Evolutionary conservation across 345 rosid species (phyloP).

Genomic region (Rhizophora mangle): DNA sequence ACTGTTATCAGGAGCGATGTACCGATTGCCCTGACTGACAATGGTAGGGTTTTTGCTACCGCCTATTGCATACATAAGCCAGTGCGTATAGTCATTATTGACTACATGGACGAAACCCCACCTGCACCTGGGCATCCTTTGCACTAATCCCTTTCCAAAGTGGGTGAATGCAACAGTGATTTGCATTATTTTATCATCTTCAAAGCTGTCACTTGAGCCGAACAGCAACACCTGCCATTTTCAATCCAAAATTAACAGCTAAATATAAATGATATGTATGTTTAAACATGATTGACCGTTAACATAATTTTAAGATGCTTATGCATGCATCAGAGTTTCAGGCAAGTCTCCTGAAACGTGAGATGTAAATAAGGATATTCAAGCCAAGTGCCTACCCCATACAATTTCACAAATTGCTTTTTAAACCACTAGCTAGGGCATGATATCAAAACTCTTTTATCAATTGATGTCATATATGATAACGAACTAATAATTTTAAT

Average conservation of each 20-base stretch:
- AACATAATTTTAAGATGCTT: too few species aligned
- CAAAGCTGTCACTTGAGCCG: slow-evolving; percentile 45
- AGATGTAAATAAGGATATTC: too few species aligned
- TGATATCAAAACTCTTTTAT: too few species aligned
- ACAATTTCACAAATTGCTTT: too few species aligned
- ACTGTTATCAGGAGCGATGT: slow-evolving; percentile 53
- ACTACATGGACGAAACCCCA: slow-evolving; percentile 62
- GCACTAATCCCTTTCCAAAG: slow-evolving; percentile 61
- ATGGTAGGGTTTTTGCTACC: slow-evolving; percentile 63
- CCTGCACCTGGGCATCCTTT: slow-evolving; percentile 74
- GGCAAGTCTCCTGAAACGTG: too few species aligned
- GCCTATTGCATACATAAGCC: slow-evolving; percentile 69
- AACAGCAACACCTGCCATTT: slow-evolving; percentile 59
- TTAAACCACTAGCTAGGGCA: too few species aligned
- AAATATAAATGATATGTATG: too few species aligned
- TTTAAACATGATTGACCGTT: too few species aligned
- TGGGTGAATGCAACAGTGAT: slow-evolving; percentile 74
- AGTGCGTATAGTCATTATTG: slow-evolving; percentile 76
- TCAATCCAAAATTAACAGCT: neutral
- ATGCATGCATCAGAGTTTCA: too few species aligned
- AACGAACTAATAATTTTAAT: too few species aligned
- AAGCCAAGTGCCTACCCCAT: too few species aligned
- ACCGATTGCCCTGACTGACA: slow-evolving; percentile 76
- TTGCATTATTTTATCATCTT: slow-evolving; percentile 53
- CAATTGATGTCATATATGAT: too few species aligned